phyloP scores from a whole-genome alignment of 2,329 filamentous ascomycete genomes.

The Cephalotrichum gorgonifer region DNA sequence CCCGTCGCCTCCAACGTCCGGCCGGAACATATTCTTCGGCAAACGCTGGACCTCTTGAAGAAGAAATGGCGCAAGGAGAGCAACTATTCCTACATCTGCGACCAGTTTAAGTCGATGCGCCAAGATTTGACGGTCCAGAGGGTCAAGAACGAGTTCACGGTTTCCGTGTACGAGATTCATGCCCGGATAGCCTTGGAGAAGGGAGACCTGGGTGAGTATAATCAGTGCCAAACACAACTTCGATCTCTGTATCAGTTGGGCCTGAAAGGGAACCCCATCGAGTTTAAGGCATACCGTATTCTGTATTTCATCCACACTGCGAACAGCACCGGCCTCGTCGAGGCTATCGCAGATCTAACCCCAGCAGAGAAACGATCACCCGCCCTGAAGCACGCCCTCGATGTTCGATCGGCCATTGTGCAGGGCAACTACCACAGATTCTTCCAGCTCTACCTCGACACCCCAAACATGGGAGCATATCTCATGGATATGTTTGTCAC shows the following conservation, averaged over 20 bases:
- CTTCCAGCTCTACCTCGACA: constrained; percentile 90
- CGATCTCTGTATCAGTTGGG: constrained; percentile 82
- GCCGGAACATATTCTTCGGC: constrained; percentile 66
- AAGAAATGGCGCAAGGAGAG: constrained; percentile 89
- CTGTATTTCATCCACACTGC: constrained; percentile 98
- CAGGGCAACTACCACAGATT: constrained; percentile 96
- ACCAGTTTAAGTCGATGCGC: constrained; percentile 97
- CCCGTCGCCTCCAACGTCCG: constrained; percentile 85
- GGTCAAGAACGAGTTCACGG: constrained; percentile 93
- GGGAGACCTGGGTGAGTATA: constrained; percentile 99
- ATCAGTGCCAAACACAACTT: constrained; percentile 98
- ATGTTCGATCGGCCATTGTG: constrained; percentile 83
- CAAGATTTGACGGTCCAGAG: constrained; percentile 98
- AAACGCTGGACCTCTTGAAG: constrained; percentile 81
- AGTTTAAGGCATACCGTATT: constrained; percentile 99
- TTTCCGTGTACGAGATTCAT: constrained; percentile 94
- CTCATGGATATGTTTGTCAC: constrained; percentile 99
- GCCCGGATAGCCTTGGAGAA: constrained; percentile 95
- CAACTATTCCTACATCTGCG: constrained; percentile 96
- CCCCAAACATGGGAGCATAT: constrained; percentile 94
- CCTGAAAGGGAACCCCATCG: constrained; percentile 78
- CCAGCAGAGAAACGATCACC: constrained; percentile 82
- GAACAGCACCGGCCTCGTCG: constrained; percentile 96
- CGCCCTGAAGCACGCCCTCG: constrained; percentile 81
- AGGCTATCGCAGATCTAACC: constrained; percentile 98